Conservation (phyloP, 768 basidiomycete genomes). For the Xerocomellus intermedius region DNA sequence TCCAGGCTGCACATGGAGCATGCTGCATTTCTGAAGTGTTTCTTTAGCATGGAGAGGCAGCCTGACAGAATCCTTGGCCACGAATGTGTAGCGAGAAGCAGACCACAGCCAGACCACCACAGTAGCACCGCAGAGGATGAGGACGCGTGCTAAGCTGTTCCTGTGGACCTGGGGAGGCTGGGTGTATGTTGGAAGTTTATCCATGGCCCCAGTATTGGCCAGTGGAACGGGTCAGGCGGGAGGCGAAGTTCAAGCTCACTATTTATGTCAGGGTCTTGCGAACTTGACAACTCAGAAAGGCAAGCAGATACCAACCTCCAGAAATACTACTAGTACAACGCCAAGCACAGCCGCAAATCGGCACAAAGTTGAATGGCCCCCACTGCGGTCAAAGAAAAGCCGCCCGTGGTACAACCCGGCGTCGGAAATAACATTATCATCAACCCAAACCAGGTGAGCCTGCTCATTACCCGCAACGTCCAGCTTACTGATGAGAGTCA, state of each 20-base stretch:
- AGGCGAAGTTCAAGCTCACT: not conserved
- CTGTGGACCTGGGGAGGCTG: conserved; percentile 1
- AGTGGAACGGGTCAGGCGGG: not conserved
- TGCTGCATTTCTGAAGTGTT: conserved; percentile 34
- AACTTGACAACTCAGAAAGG: no score
- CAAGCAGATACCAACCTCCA: no score
- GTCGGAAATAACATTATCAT: conserved; percentile 63
- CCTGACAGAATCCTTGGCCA: conserved; percentile 10
- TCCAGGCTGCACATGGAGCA: conserved; percentile 37
- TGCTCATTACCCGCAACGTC: not conserved
- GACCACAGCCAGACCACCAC: conserved; percentile 20
- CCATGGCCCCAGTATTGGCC: conserved; percentile 17
- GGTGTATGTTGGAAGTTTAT: conserved; percentile 27
- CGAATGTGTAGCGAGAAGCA: conserved; percentile 13
- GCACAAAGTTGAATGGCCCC: conserved; percentile 7
- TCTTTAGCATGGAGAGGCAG: conserved; percentile 31
- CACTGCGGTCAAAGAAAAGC: conserved; percentile 23
- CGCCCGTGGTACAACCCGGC: conserved; percentile 64
- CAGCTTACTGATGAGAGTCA: conserved; percentile 1
- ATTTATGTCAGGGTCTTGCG: not conserved
- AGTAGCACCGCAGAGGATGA: conserved; percentile 19
- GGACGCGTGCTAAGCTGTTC: conserved; percentile 12
- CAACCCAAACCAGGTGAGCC: conserved; percentile 55
- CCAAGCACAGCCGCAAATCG: conserved; percentile 15
- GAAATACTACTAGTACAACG: no score